Evolutionary conservation across 2,329 filamentous ascomycete genomes (phyloP).

Genomic region (Paecilomyces variotii): DNA sequence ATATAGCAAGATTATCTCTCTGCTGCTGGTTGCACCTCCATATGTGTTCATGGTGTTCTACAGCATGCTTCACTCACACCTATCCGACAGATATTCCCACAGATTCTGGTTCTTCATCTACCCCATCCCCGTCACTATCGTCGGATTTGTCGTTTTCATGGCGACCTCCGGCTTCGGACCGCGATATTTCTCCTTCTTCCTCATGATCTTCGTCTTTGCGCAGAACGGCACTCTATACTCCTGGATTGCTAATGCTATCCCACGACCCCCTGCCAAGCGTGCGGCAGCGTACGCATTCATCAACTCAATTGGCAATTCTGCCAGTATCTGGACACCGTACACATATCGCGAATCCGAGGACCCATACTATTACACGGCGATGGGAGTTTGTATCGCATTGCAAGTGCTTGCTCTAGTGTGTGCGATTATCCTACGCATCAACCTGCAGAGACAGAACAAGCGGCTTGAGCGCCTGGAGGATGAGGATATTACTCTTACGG

Average conservation of each 20-base stretch:
- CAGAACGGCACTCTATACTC: slow-evolving; percentile 44
- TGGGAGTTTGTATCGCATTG: slow-evolving; percentile 36
- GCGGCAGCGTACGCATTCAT: slow-evolving; percentile 49
- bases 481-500: slow-evolving; percentile 37
- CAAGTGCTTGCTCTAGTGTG: slow-evolving; percentile 27
- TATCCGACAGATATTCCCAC: slow-evolving; percentile 38
- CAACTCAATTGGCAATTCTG: slow-evolving; percentile 47
- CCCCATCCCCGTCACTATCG: slow-evolving; percentile 44
- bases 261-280: slow-evolving; percentile 47
- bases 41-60: slow-evolving; percentile 48
- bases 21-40: slow-evolving; percentile 46
- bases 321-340: slow-evolving; percentile 46
- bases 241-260: slow-evolving; percentile 46
- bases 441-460: slow-evolving; percentile 41
- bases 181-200: slow-evolving; percentile 49
- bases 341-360: slow-evolving; percentile 36
- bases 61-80: slow-evolving; percentile 36
- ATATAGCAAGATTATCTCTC: slow-evolving; percentile 38
- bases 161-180: slow-evolving; percentile 43
- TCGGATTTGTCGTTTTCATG: slow-evolving; percentile 50
- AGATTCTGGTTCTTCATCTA: slow-evolving; percentile 49
- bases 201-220: slow-evolving; percentile 50
- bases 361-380: slow-evolving; percentile 34
- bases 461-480: slow-evolving; percentile 44
- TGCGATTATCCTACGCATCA: slow-evolving; percentile 30